A percentile compares a stretch with the other conserved stretches of the same genome.
Conservation (phyloP, 306 rosid genomes). For the Myrica gale region DNA sequence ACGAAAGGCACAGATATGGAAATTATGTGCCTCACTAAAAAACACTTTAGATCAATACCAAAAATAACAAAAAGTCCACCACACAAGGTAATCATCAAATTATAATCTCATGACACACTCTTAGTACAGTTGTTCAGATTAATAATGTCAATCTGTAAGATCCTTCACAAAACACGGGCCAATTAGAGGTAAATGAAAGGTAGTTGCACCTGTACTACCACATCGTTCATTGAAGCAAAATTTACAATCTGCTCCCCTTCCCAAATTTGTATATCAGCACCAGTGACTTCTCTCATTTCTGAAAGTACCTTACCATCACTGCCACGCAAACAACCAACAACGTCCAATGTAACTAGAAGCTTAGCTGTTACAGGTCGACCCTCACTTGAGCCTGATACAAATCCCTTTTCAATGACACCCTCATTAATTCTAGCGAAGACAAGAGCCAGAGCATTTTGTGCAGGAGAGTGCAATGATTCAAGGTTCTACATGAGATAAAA, state of each 20-base stretch:
- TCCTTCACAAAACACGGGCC: not conserved
- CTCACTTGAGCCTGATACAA: slow-evolving; percentile 28
- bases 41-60: not conserved
- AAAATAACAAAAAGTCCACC: not conserved
- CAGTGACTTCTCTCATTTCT: slow-evolving; percentile 46
- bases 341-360: slow-evolving; percentile 46
- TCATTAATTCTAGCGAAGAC: slow-evolving; percentile 60
- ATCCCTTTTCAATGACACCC: slow-evolving; percentile 46
- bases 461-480: slow-evolving; percentile 52
- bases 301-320: slow-evolving; percentile 46
- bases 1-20: not conserved
- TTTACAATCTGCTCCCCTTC: slow-evolving; percentile 34
- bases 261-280: slow-evolving; percentile 47
- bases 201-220: slow-evolving; percentile 49
- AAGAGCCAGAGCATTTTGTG: slow-evolving; percentile 58
- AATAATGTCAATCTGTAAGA: slow-evolving; percentile 11
- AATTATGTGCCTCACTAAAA: not conserved
- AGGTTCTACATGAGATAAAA: slow-evolving; percentile 41
- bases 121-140: slow-evolving; percentile 6
- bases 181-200: slow-evolving; percentile 23
- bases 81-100: not conserved
- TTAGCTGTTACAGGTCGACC: slow-evolving; percentile 46
- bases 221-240: slow-evolving; percentile 36
- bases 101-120: slow-evolving; percentile 5
- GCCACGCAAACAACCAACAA: slow-evolving; percentile 35